phyloP scores from a whole-genome alignment of 805 yeast species.

The Wickerhamiella qilinensis region DNA sequence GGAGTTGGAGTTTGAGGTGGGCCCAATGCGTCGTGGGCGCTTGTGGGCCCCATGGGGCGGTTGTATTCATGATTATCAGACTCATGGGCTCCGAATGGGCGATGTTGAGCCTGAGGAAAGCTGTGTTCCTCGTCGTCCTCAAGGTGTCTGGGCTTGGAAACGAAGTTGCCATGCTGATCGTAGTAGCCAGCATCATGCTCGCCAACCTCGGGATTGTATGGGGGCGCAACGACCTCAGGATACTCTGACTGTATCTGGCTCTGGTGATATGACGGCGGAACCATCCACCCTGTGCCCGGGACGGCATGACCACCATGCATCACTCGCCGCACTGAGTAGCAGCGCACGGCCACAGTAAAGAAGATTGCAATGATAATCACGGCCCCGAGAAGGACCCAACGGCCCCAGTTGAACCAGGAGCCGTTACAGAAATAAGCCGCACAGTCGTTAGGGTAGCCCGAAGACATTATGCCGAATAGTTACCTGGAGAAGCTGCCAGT shows the following conservation, averaged over 20 bases:
- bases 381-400: constrained; percentile 4
- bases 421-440: background rate
- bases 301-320: constrained; percentile 37
- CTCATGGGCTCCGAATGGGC: background rate
- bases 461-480: too few relatives aligned
- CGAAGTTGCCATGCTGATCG: constrained; percentile 38
- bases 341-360: background rate
- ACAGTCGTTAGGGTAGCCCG: background rate
- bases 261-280: constrained; percentile 55
- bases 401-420: constrained; percentile 3
- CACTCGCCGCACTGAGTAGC: constrained; percentile 15
- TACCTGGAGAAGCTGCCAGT: too few relatives aligned
- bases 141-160: constrained; percentile 6
- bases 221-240: constrained; percentile 13
- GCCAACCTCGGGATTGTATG: constrained; percentile 18
- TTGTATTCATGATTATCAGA: background rate
- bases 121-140: background rate
- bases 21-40: too few relatives aligned
- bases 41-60: constrained; percentile 10
- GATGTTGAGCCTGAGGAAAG: constrained; percentile 1
- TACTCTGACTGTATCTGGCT: constrained; percentile 40
- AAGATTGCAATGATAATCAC: background rate
- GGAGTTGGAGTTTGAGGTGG: too few relatives aligned
- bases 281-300: constrained; percentile 69
- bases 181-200: constrained; percentile 57